Base-by-base conservation (phyloP, 1,284 basidiomycete species). In the Cystobasidiaceae sp. region DNA sequence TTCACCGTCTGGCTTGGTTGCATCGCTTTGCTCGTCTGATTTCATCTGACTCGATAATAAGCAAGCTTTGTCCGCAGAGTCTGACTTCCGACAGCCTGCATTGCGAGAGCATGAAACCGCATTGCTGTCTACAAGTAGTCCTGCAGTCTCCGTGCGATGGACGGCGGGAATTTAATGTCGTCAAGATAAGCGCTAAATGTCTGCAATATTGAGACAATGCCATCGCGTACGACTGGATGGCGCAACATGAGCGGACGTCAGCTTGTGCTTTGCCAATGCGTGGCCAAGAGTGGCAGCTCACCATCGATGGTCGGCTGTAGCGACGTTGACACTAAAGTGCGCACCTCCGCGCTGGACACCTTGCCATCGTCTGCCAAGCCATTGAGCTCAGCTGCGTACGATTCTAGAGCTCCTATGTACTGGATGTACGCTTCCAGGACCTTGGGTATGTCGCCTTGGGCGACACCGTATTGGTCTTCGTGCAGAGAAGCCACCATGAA, bases 391-490 rank as follows among this genome's bases (percentile, higher is more conserved):
- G 65, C 62, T 75, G 72, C 6, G 68, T 70, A 28, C 78, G 64
- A 68, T 81, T 90, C 87, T 11, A 90, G 76, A 1, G 83, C 85
- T 1, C 76, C 74, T 19, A 89, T 80, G 77, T 86, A 88, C 2
- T 82, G 81, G 17, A 87, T 73, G 70, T 91, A 78, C 0, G 86
- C 86, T 75, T 91, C 89, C 8, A 93, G 75, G 23, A 89, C 84
- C 59, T 83, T 83, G 0, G 89, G 87, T 27, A 90, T 89, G 73
- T 90, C 88, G 5, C 86, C 80, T 74, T 92, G 90, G 6, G 90
- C 87, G 49, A 86, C 83, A 11, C 90, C 90, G 71, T 87, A 90
- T 27, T 82, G 80, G 76, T 93, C 90, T 75, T 91, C 89, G 1
- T 80, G 79, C 32, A 91, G 77, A 5, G 89, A 91, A 1, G 84